Evolutionary conservation across 2,329 filamentous ascomycete species (phyloP).

Genomic region (Claviceps purpurea): DNA sequence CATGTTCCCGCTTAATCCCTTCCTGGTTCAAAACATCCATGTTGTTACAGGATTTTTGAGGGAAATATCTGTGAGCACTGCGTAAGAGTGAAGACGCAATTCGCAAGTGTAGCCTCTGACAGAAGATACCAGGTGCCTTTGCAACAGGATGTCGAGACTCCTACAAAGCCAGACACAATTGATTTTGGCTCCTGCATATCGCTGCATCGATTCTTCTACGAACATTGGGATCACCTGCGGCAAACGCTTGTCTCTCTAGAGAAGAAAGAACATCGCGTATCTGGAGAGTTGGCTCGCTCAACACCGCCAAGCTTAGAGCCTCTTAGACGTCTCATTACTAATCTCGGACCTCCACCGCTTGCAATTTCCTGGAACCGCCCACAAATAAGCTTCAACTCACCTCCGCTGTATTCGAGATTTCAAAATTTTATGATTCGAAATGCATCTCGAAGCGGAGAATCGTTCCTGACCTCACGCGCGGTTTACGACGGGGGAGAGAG

Average conservation of each 20-base stretch:
- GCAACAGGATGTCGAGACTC: constrained; percentile 26
- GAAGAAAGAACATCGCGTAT: constrained; percentile 40
- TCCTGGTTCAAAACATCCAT: constrained; percentile 55
- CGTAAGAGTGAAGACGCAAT: constrained; percentile 2
- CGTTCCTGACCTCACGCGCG: constrained; percentile 48
- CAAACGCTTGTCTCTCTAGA: constrained; percentile 50
- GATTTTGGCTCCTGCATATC: constrained; percentile 61
- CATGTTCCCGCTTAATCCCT: constrained; percentile 59
- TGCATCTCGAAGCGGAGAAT: constrained; percentile 51
- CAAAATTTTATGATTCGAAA: constrained; percentile 63
- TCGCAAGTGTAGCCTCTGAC: neutral
- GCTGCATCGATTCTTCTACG: constrained; percentile 55
- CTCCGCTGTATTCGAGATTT: constrained; percentile 52
- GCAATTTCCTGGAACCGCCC: constrained; percentile 59
- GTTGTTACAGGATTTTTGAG: constrained; percentile 52
- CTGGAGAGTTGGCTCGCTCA: constrained; percentile 36
- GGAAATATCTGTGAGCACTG: constrained; percentile 47
- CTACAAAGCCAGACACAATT: constrained; percentile 35
- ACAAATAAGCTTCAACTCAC: constrained; percentile 48
- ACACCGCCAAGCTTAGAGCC: constrained; percentile 46
- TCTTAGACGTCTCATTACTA: constrained; percentile 48
- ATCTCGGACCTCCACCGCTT: constrained; percentile 52
- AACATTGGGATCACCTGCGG: constrained; percentile 57
- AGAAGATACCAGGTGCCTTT: constrained; percentile 29
- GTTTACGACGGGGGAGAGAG: constrained; percentile 61